Evolutionary conservation across 352 stramenopile genomes (phyloP), one percentile per base, ranked within the genome.

Genomic region (Ophiocytium majus): DNA sequence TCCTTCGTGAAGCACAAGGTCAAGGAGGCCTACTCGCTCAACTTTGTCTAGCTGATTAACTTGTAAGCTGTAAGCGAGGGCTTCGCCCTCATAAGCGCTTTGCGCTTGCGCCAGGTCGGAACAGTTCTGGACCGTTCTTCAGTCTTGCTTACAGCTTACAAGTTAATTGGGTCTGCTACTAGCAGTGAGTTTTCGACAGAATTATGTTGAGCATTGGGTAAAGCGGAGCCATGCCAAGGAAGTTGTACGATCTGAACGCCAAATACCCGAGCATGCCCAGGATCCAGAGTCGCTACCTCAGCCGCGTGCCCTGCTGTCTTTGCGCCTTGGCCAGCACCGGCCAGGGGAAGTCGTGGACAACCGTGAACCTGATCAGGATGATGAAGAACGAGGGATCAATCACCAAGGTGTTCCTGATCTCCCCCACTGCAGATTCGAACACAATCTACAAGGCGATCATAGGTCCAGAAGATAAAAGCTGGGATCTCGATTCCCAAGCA

Each of bases 381-480:
- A 14, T 76, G 34, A 34, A 17, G 10, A 10, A 5, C 64, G 64
- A 76, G 17, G 34, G 34, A 37, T 37, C 64, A 37, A 76, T 76
- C 34, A 37, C 5, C 31, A 34, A 37, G 31, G 17, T 76, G 5
- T 76, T 37, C 34, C 31, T 76, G 17, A 34, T 76, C 31, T 17
- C 5, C 64, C 64, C 64, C 64, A 76, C 64, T 17, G 31, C 34
- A 5, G 64, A 76, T 10, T 76, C 64, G 64, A 76, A 76, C 34
- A 37, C 5, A 5, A 76, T 76, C 64, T 76, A 76, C 17, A 76
- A 76, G 17, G 64, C 64, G 34, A 37, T 76, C 5, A 5, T 76
- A 17, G 17, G 5, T 5, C 64, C 64, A 17, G 64, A 76, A 37
- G 64, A 76, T 17, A 37, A 37, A 17, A 76, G 5, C 31, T 76